Percentiles rank a stretch among this genome's conserved stretches.
phyloP scores from a whole-genome alignment of 192 early-diverging fungal genomes.

The Umbelopsis vinacea region DNA sequence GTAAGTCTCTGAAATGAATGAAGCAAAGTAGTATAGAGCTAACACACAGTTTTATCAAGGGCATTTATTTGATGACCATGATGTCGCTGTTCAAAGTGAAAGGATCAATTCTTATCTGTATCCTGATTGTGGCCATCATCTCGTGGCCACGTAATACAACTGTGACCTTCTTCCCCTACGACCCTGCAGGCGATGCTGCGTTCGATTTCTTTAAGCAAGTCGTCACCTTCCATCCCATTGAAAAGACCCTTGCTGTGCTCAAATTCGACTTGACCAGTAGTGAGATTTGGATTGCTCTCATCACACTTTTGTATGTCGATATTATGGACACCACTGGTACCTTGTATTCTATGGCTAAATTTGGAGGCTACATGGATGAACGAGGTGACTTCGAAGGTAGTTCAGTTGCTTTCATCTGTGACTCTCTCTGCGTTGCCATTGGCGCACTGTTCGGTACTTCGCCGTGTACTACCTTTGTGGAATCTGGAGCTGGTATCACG shows the following conservation, averaged over 20 bases:
- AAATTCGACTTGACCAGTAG: slow-evolving; percentile 62
- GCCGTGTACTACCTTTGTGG: slow-evolving; percentile 78
- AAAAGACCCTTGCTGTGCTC: slow-evolving; percentile 56
- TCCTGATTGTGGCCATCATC: slow-evolving; percentile 70
- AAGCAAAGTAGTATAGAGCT: neutral
- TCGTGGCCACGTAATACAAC: slow-evolving; percentile 74
- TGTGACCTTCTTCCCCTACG: slow-evolving; percentile 80
- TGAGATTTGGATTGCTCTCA: slow-evolving; percentile 78
- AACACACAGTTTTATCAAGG: neutral
- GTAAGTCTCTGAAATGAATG: neutral
- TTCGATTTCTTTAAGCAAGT: slow-evolving; percentile 77
- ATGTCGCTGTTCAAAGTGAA: slow-evolving; percentile 70
- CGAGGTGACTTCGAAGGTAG: slow-evolving; percentile 80
- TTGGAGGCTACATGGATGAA: slow-evolving; percentile 79
- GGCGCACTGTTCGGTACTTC: slow-evolving; percentile 76
- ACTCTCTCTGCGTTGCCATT: slow-evolving; percentile 65
- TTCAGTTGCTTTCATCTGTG: slow-evolving; percentile 71
- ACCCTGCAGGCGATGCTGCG: slow-evolving; percentile 54
- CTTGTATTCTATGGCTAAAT: slow-evolving; percentile 83
- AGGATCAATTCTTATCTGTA: slow-evolving; percentile 74
- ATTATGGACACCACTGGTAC: slow-evolving; percentile 87
- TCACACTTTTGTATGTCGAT: slow-evolving; percentile 86
- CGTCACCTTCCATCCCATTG: slow-evolving; percentile 37
- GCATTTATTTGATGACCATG: slow-evolving; percentile 34
- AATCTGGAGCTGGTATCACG: slow-evolving; percentile 82